Evolutionary conservation across 768 basidiomycete genomes (phyloP).

Genomic region (Suillus plorans): DNA sequence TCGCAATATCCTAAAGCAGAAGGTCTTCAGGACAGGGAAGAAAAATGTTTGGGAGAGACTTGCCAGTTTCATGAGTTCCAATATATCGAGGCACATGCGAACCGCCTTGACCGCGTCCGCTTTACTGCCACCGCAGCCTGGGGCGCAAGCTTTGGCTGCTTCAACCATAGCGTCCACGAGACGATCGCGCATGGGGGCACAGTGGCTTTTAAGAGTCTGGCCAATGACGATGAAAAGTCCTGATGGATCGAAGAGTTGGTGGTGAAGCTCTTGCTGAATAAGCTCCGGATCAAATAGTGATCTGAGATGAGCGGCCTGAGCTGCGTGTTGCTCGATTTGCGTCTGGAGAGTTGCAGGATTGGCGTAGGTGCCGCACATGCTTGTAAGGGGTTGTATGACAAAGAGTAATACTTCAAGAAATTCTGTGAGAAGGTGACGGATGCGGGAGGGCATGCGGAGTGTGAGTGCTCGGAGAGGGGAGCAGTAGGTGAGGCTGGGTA

Average conservation of each 20-base stretch:
- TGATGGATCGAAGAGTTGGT: constrained; percentile 74
- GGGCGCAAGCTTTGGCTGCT: constrained; percentile 58
- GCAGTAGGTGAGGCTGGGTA: constrained; percentile 44
- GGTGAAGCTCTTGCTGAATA: constrained; percentile 79
- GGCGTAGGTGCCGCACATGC: constrained; percentile 57
- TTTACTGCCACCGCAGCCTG: constrained; percentile 53
- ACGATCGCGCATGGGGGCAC: constrained; percentile 89
- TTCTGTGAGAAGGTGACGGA: constrained; percentile 67
- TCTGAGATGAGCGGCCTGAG: constrained; percentile 65
- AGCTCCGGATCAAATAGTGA: constrained; percentile 79
- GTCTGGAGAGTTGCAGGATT: constrained; percentile 58
- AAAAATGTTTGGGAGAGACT: constrained; percentile 33
- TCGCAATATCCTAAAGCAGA: constrained; percentile 80
- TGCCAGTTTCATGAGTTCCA: constrained; percentile 95
- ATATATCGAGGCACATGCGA: constrained; percentile 81
- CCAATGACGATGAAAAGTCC: constrained; percentile 80
- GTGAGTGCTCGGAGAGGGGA: constrained; percentile 51
- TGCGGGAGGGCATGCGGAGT: constrained; percentile 69
- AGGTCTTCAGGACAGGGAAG: constrained; percentile 16
- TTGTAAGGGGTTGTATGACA: constrained; percentile 81
- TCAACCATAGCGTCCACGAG: constrained; percentile 83
- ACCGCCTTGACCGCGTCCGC: constrained; percentile 72
- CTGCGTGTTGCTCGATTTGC: constrained; percentile 61
- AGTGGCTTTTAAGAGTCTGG: constrained; percentile 81
- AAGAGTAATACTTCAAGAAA: constrained; percentile 79